Evolutionary conservation across 78 protist species (phyloP).

Genomic region (Dictyostelium brefeldianum): DNA sequence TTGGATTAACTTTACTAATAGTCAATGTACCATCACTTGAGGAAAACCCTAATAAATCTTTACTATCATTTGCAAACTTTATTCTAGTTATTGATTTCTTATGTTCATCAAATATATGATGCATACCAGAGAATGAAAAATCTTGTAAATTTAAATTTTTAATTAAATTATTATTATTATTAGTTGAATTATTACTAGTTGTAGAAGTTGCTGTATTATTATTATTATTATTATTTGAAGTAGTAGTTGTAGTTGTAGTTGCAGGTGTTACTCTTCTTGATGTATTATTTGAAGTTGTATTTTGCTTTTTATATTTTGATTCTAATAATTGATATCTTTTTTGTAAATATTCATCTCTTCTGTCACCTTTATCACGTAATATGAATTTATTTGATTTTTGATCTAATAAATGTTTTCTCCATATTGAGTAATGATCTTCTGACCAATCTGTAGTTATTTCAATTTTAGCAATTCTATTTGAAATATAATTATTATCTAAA

Average conservation of each 20-base stretch:
- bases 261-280: neutral
- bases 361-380: constrained; percentile 43
- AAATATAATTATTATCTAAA: constrained; percentile 35
- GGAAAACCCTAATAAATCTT: constrained; percentile 60
- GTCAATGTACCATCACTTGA: constrained; percentile 36
- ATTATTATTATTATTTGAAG: neutral
- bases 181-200: neutral
- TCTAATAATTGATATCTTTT: constrained; percentile 45
- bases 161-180: neutral
- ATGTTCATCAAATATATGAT: constrained; percentile 74
- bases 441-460: constrained; percentile 70
- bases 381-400: constrained; percentile 45
- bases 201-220: neutral
- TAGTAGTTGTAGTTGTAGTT: neutral
- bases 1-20: neutral
- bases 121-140: constrained; percentile 76
- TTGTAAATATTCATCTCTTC: constrained; percentile 73
- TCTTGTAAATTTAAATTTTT: constrained; percentile 11
- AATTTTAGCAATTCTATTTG: constrained; percentile 30
- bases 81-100: constrained; percentile 52
- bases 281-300: neutral
- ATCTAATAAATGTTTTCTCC: constrained; percentile 17
- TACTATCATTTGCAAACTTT: constrained; percentile 56
- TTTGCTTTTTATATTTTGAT: constrained; percentile 36
- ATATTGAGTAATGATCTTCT: constrained; percentile 9